Evolutionary conservation across 768 basidiomycete genomes (phyloP).

Genomic region (button mushroom (Agaricus bisporus)): DNA sequence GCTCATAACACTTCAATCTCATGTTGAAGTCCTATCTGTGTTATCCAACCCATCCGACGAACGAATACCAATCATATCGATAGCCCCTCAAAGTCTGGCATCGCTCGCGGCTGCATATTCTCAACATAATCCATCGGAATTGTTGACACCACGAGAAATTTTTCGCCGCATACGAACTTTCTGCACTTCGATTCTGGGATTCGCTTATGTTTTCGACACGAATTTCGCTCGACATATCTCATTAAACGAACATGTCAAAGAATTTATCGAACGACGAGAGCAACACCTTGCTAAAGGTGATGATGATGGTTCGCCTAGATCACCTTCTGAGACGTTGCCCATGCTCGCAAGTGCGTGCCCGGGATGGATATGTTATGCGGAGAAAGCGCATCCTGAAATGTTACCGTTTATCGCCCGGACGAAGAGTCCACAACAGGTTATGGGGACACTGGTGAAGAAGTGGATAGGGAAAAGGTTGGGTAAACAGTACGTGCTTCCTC

Average conservation of each 20-base stretch:
- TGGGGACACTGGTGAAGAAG: constrained; percentile 89
- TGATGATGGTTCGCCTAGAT: no score
- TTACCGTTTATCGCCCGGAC: constrained; percentile 83
- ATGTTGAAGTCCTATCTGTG: constrained; percentile 84
- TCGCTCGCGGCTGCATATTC: constrained; percentile 14
- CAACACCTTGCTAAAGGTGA: constrained; percentile 6
- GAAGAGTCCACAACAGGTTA: constrained; percentile 91
- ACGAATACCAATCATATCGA: constrained; percentile 70
- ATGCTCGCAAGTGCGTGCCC: constrained; percentile 97
- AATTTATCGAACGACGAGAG: constrained; percentile 70
- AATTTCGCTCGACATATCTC: constrained; percentile 90
- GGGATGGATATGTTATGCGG: constrained; percentile 99
- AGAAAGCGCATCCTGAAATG: constrained; percentile 94
- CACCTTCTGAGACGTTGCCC: constrained; percentile 39
- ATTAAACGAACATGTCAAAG: constrained; percentile 72
- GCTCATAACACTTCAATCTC: constrained; percentile 92
- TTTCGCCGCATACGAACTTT: constrained; percentile 70
- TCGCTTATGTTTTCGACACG: constrained; percentile 86
- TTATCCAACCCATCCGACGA: constrained; percentile 48
- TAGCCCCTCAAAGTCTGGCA: constrained; percentile 30
- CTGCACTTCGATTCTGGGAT: constrained; percentile 60
- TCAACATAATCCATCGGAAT: constrained; percentile 9
- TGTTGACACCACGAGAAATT: constrained; percentile 44
- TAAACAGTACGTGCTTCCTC: constrained; percentile 48
- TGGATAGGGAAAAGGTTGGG: constrained; percentile 72